Percentiles rank a stretch among this genome's conserved stretches.
These are phyloP conservation scores for Dendryphion nanum DNA, from an alignment of 2,329 filamentous ascomycete genomes.

Conservation along the genomic window DNA sequence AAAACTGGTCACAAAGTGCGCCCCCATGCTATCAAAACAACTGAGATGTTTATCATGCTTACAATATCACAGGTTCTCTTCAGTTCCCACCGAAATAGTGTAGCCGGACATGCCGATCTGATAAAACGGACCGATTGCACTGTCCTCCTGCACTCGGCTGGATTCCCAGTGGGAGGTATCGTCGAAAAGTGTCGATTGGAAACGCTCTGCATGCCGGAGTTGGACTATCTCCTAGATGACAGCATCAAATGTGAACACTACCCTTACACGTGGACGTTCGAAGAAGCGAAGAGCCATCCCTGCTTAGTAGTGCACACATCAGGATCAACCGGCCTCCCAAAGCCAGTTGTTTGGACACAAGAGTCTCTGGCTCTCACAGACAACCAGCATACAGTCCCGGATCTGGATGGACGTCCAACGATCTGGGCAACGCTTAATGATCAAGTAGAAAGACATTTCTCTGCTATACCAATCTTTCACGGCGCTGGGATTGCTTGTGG, in stretches of 20 bases:
- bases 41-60: not conserved
- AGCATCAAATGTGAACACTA: constrained; percentile 11
- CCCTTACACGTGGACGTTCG: constrained; percentile 24
- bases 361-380: constrained; percentile 16
- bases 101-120: constrained; percentile 24
- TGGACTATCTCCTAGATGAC: constrained; percentile 21
- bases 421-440: constrained; percentile 14
- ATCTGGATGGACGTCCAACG: constrained; percentile 15
- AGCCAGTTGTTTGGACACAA: constrained; percentile 35
- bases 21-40: not conserved
- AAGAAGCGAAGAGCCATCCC: constrained; percentile 30
- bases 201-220: constrained; percentile 22
- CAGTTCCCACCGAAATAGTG: constrained; percentile 25
- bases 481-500: constrained; percentile 17
- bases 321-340: constrained; percentile 39
- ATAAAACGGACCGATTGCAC: constrained; percentile 24
- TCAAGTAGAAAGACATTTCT: constrained; percentile 12
- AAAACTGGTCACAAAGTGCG: constrained; percentile 45
- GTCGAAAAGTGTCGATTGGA: constrained; percentile 23
- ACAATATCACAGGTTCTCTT: constrained; percentile 17
- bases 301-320: constrained; percentile 38
- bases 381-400: constrained; percentile 16
- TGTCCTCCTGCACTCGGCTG: constrained; percentile 24
- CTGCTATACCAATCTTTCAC: constrained; percentile 18
- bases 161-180: constrained; percentile 20